These are phyloP conservation scores for Ogataea ramenticola DNA, from an alignment of 805 yeast species.

Conservation along the genomic window DNA sequence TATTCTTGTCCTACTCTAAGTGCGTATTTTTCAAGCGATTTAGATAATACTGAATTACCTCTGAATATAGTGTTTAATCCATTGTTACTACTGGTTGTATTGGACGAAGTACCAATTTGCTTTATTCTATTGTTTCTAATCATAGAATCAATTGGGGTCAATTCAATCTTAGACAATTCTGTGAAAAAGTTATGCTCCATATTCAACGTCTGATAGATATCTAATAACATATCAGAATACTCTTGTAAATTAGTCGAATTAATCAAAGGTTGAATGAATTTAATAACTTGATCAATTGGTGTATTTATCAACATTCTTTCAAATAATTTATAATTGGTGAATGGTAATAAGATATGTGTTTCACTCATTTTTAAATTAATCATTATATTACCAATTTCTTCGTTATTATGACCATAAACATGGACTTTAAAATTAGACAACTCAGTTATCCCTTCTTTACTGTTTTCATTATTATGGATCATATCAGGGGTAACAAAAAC, in stretches of 20 bases:
- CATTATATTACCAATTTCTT: constrained; percentile 52
- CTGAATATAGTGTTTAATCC: constrained; percentile 64
- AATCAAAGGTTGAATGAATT: constrained; percentile 31
- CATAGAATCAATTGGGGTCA: constrained; percentile 38
- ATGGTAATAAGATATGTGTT: constrained; percentile 54
- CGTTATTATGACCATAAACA: constrained; percentile 28
- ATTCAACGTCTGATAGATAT: constrained; percentile 65
- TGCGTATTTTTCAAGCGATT: constrained; percentile 71
- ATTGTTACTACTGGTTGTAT: constrained; percentile 30
- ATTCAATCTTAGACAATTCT: constrained; percentile 60
- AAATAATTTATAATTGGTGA: constrained; percentile 50
- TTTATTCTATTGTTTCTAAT: constrained; percentile 34
- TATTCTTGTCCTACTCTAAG: constrained; percentile 75
- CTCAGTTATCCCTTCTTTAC: constrained; percentile 10
- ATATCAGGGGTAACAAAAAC: constrained; percentile 48
- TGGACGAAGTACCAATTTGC: constrained; percentile 9
- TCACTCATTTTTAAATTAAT: constrained; percentile 44
- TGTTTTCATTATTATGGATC: constrained; percentile 23
- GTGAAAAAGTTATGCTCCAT: constrained; percentile 69
- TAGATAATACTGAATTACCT: constrained; percentile 78
- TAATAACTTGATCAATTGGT: constrained; percentile 45
- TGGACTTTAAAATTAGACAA: constrained; percentile 1
- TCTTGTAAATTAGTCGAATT: constrained; percentile 38
- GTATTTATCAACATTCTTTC: constrained; percentile 53
- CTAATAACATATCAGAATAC: constrained; percentile 53